These are phyloP conservation scores for Alternaria longipes DNA, from an alignment of 2,329 filamentous ascomycete species.

Conservation along the genomic window DNA sequence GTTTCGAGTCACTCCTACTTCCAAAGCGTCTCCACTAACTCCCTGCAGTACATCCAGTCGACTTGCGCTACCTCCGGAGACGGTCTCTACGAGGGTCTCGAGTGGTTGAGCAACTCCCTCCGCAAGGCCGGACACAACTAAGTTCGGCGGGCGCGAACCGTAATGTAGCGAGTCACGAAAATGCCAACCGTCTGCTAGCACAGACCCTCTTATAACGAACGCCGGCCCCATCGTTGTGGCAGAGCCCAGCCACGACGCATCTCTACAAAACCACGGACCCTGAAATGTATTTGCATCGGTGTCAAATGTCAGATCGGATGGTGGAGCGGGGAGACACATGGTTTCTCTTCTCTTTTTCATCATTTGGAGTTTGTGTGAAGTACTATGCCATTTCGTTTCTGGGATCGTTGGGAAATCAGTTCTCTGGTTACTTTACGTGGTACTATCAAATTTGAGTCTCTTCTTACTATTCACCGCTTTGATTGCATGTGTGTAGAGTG, in stretches of 20 bases:
- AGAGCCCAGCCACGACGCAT: conserved; percentile 22
- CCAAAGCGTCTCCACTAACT: conserved; percentile 30
- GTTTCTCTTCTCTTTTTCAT: conserved; percentile 43
- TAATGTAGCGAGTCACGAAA: conserved; percentile 37
- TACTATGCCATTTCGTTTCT: conserved; percentile 47
- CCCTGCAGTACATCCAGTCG: conserved; percentile 89
- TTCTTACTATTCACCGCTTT: conserved; percentile 43
- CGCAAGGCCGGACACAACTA: conserved; percentile 63
- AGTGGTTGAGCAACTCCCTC: conserved; percentile 64
- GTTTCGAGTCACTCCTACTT: conserved; percentile 50
- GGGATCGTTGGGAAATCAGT: conserved; percentile 49
- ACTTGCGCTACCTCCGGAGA: conserved; percentile 99
- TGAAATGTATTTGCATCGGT: conserved; percentile 47
- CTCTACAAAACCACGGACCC: conserved; percentile 30
- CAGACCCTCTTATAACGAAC: conserved; percentile 37
- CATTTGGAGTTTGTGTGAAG: conserved; percentile 51
- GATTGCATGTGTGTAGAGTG: conserved; percentile 2
- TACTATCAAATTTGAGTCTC: conserved; percentile 53
- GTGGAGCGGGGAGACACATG: conserved; percentile 43
- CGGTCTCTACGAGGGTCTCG: conserved; percentile 98
- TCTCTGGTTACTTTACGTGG: conserved; percentile 49
- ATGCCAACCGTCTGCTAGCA: conserved; percentile 42
- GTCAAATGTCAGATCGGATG: conserved; percentile 47
- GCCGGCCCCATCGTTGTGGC: conserved; percentile 32
- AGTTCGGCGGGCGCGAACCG: conserved; percentile 22